phyloP scores from a whole-genome alignment of 306 rosid genomes.

The Vigna reflexopilosa region DNA sequence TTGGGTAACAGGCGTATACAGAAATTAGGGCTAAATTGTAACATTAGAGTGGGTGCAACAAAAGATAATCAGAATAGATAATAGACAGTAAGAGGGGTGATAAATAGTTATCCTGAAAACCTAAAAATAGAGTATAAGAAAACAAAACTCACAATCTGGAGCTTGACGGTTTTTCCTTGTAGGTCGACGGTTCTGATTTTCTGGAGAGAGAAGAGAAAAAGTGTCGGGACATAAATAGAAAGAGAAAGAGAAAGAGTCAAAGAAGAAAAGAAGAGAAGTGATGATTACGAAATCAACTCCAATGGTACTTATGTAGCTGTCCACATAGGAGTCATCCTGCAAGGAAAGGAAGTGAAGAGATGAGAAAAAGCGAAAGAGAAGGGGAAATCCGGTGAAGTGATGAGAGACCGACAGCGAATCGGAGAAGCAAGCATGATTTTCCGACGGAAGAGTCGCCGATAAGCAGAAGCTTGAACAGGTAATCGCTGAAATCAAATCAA shows the following conservation, averaged over 20 bases:
- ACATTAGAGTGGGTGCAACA: too few relatives aligned
- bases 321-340: slow-evolving; percentile 95
- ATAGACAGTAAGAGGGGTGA: too few relatives aligned
- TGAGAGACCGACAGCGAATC: slow-evolving; percentile 73
- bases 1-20: background rate
- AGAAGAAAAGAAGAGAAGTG: background rate
- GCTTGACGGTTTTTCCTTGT: slow-evolving; percentile 91
- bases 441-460: slow-evolving; percentile 99
- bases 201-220: slow-evolving; percentile 46
- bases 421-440: slow-evolving; percentile 89
- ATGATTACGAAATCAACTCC: slow-evolving; percentile 92
- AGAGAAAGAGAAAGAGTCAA: background rate
- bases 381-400: background rate
- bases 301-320: slow-evolving; percentile 94
- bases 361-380: background rate
- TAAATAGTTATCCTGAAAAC: background rate
- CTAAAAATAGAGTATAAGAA: background rate
- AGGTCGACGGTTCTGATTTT: slow-evolving; percentile 93
- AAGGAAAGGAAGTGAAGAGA: background rate
- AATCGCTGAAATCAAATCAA: slow-evolving; percentile 64
- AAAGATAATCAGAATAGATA: too few relatives aligned
- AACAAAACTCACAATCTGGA: slow-evolving; percentile 83
- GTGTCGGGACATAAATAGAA: background rate
- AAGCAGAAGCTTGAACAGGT: slow-evolving; percentile 87
- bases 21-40: background rate